Evolutionary conservation across 345 rosid species (phyloP), one percentile per base, ranked within the genome.

Genomic region (Pugionium cornutum): DNA sequence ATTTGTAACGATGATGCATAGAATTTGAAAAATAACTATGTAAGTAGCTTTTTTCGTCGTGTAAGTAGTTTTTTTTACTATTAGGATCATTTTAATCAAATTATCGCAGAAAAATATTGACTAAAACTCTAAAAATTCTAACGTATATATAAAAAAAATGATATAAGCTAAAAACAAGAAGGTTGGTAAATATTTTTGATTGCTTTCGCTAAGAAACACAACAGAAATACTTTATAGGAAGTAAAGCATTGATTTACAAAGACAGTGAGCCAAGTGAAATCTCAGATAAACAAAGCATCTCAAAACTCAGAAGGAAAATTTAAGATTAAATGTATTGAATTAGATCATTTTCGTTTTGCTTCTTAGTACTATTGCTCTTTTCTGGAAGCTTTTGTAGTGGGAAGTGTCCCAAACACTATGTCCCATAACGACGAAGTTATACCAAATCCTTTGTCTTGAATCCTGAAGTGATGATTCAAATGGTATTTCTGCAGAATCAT

Each of bases 391-490:
- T 80, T 82, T 7, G 68, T 66, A 7, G 68, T 69, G 53, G 97
- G 99, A 76, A 86, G 84, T 56, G 99, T 94, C 74, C 90, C 89
- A 10, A 94, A 90, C 57, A 88, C 86, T 65, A 56, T 72, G 81
- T 90, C 99, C 99, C 97, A 94, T 3, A 94, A 56, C 0, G 89
- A n/a, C 2, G 99, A 90, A 54, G 99, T 90, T 69, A 90, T 88
- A 61, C 99, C 97, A 56, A 86, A 94, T 2, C 99, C 96, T 74
- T 80, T 85, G 61, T 83, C 75, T 69, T 94, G 99, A 39, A 85
- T 58, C 79, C 96, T 82, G 68, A 88, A 90, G 83, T 94, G 99
- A 80, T 94, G 99, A 58, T 90, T 94, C 74, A 94, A 64, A 83
- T 94, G 97, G 75, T 90, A 90, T 69, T 83, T 94, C 99, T 90